Base-by-base conservation (phyloP, 306 rosid species). In the Cucurbita moschata region DNA sequence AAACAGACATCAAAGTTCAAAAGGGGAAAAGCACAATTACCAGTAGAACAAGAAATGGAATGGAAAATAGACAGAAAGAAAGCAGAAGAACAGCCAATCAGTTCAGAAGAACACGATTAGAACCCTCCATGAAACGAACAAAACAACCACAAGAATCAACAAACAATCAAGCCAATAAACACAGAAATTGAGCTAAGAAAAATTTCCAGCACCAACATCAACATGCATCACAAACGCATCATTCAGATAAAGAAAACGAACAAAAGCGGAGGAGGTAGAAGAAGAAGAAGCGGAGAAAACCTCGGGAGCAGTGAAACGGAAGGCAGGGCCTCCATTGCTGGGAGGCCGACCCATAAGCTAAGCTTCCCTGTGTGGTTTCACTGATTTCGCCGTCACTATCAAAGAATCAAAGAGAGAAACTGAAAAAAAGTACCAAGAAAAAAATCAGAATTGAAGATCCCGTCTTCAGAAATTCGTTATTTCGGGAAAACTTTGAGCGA, bases 251-350 rank as follows among this genome's bases (percentile, higher is more conserved):
- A 30, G 8, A 19, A 6, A 54, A 53, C 0, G 1, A 12, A 21
- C 10, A 18, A 35, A 72, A 43, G 49, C 35, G 35, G 35, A 30
- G 35, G 35, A 30, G 4, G 4, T 30, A 66, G 40, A 44, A 16
- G 18, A 57, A 3, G 68, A 72, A 19, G 56, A 58, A 53, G 65
- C 56, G 44, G 21, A 23, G 1, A 39, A 44, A 76, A 94, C 99
- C 99, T 94, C 99, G 14, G 79, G 0, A 58, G 77, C 82, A 14
- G 83, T 83, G 87, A 94, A 94, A 74, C 99, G 97, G 81, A 94
- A 94, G 85, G 99, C 88, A 50, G 99, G 99, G 79, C 89, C 91
- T 79, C 99, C 99, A 66, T 90, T 94, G 46, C 96, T 86, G 52
- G 97, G 97, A 74, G 96, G 99, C 81, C 97, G 83, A 84, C 99